These are phyloP conservation scores for Saposhnikovia divaricata DNA, from an alignment of 129 eudicot genomes.

Conservation along the genomic window DNA sequence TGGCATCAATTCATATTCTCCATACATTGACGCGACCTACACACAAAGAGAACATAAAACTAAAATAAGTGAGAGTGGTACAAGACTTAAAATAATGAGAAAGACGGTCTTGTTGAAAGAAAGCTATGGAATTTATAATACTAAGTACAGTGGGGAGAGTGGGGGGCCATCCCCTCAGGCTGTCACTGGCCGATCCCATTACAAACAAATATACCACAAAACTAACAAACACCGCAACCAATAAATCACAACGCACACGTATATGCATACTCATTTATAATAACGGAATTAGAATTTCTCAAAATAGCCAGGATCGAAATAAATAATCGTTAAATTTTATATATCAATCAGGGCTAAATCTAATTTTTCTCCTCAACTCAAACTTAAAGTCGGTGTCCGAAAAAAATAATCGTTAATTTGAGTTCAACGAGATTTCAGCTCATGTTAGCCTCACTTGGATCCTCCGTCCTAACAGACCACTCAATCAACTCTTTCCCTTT, in stretches of 20 bases:
- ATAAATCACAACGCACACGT: neutral
- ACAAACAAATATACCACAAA: slow-evolving; percentile 12
- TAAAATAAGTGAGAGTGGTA: too few relatives aligned
- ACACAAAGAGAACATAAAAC: too few relatives aligned
- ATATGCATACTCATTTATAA: too few relatives aligned
- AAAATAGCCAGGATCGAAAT: too few relatives aligned
- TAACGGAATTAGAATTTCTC: too few relatives aligned
- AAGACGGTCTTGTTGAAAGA: neutral
- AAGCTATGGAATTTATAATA: neutral
- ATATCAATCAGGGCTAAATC: too few relatives aligned
- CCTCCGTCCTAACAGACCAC: neutral
- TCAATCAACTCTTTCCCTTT: neutral
- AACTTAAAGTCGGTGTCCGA: too few relatives aligned
- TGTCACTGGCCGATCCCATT: slow-evolving; percentile 9
- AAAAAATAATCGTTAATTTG: too few relatives aligned
- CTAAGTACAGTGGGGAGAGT: neutral
- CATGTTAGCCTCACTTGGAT: too few relatives aligned
- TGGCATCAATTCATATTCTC: neutral
- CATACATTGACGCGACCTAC: neutral
- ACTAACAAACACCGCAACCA: neutral
- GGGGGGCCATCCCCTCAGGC: slow-evolving; percentile 1
- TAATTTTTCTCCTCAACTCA: too few relatives aligned
- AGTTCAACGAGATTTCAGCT: too few relatives aligned
- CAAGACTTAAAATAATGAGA: neutral
- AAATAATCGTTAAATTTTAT: too few relatives aligned